Base-by-base conservation (phyloP, 2,329 filamentous ascomycete species). In the Lasiodiplodia sp. region DNA sequence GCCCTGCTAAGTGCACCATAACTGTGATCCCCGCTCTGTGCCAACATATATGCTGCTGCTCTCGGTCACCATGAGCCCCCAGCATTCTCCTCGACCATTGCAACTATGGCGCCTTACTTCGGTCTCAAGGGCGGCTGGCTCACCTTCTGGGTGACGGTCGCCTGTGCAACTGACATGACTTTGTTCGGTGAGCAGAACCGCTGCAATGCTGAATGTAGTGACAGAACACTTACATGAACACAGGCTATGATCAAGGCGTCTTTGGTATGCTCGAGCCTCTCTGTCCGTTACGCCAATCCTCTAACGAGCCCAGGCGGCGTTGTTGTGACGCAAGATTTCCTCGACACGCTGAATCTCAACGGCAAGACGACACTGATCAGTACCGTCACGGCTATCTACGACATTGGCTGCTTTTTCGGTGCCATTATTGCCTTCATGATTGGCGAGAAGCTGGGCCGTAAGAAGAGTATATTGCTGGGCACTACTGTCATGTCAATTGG, bases 391-490 rank as follows among this genome's bases (percentile, higher is more conserved):
- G 86, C 86, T 2, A 84, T 88, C 66, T 88, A 88, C 74, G 85
- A 88, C 70, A 80, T 89, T 38, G 87, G 87, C 10, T 89, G 87
- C 73, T 88, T 89, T 75, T 77, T 88, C 53, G 88, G 87, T 18
- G 87, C 82, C 2, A 77, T 87, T 37, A 72, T 82, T 2, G 81
- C 83, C n/a, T 84, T 87, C 66, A 73, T 79, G 16, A 73, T 84
- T 31, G 85, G 85, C 23, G 85, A 87, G 52, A 74, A 71, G 2
- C 75, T 86, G 1, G 85, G 85, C 3, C 77, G 85, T 31, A 84
- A 83, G 69, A 83, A 82, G 67, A 81, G 79, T 28, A 79, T 87
- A 56, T 73, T 86, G 56, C 70, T 84, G 2, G 84, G 84, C 6
- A 83, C 83, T 0, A 80, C 79, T 0, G 81, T 86, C 68, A 85